Conservation (phyloP, 306 rosid species). For the Citrullus amarus region DNA sequence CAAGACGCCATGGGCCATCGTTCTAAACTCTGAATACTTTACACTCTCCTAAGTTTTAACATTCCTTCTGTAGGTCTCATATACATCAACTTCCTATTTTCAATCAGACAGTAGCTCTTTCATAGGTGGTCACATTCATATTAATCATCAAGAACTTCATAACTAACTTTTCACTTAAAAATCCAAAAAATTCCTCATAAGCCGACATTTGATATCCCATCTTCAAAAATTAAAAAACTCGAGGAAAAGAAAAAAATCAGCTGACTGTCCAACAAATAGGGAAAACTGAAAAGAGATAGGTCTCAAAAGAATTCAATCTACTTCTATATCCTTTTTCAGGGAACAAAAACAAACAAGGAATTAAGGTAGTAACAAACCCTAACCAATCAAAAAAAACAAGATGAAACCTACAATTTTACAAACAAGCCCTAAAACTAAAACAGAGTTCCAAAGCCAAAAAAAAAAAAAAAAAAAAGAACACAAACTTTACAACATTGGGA, state of each 20-base stretch:
- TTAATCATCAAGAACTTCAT: background rate
- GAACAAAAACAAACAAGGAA: background rate
- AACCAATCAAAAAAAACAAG: background rate
- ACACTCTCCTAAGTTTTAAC: background rate
- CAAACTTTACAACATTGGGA: background rate
- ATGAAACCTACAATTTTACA: background rate
- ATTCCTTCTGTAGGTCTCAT: background rate
- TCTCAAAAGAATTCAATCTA: background rate
- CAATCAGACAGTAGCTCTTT: background rate
- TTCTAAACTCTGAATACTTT: background rate
- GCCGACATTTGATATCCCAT: background rate
- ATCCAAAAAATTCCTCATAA: background rate
- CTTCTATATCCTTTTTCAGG: background rate
- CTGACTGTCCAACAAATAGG: background rate
- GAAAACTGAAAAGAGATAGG: background rate
- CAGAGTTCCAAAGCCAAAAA: background rate
- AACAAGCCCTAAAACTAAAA: conserved; percentile 2
- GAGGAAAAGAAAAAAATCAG: background rate
- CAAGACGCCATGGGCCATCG: background rate
- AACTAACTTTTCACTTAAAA: background rate
- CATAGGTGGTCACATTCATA: background rate
- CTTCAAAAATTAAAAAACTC: background rate
- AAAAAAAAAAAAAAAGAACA: no score
- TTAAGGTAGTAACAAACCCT: background rate
- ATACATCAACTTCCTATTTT: background rate